Evolutionary conservation across 2,329 filamentous ascomycete species (phyloP), one percentile per base, ranked within the genome.

Genomic region (Rugonectria rugulosa): DNA sequence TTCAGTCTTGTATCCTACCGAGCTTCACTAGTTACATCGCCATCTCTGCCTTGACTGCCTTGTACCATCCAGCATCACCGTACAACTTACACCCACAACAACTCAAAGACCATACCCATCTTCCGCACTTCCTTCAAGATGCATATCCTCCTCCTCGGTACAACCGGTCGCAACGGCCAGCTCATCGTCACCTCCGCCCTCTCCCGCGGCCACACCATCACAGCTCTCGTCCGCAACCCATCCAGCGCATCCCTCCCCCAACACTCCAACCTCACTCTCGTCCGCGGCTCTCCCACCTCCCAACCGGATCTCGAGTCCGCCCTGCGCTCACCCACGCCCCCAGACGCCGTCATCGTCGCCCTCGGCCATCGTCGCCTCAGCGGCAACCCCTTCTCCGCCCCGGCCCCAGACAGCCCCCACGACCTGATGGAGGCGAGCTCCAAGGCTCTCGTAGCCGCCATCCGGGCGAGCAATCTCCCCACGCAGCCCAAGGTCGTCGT

Each of bases 91-190:
- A 20, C 19, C 21, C 36, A 23, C 38, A 20, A 26, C 27, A 34
- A 21, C 31, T 27, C 38, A 15, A 40, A 41, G 15, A 32, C 29
- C 34, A 24, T 7, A 19, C 40, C 15, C 15, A 29, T 19, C 24
- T 34, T 45, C 55, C 46, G 48, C 49, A 46, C 41, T 32, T 5
- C 36, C 20, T 34, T 11, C 32, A 66, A 53, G 29, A 78, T 80
- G 75, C 76, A 77, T 40, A 59, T 82, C 57, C 75, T 82, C 56
- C 64, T 81, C 53, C 66, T 82, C 31, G 79, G 79, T 29, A 80
- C 72, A 51, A 77, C 70, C 32, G 80, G 81, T 36, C 76, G 76
- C 51, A 80, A 78, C 44, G 80, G 80, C 57, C 67, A 72, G 44
- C 69, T 80, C 24, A 70, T 78, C 45, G 68, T 80, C 40, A 50